Base-by-base conservation (phyloP, 2,329 filamentous ascomycete species). In the Cladorrhinum sp. region DNA sequence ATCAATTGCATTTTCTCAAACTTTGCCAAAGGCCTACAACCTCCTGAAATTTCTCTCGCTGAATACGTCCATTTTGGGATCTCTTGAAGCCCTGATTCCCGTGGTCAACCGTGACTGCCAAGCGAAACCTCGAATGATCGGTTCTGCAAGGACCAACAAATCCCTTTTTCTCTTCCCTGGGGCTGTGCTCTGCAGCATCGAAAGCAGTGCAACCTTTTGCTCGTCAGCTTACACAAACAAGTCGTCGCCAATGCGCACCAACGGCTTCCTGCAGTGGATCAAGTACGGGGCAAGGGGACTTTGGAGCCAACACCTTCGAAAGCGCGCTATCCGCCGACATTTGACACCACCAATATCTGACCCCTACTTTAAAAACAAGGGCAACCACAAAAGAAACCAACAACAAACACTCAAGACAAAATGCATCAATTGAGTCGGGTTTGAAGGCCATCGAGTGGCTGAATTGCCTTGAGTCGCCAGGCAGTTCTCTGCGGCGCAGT, bases 401-500 rank as follows among this genome's bases (percentile, higher is more conserved):
- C 41, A 18, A 22, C 2, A 45, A 12, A 5, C 3, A 24, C n/a
- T 36, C 8, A 36, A 41, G 41, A 55, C 52, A 41, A n/a, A n/a
- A 25, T 55, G 32, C 32, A 41, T 45, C 52, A 41, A 55, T 24
- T 24, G 24, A 38, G 29, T 23, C 32, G 18, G 24, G 32, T 55
- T 55, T 24, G 52, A 24, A 55, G 52, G 4, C 29, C 8, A 41
- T 36, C 32, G 52, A 55, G 25, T 55, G 52, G 52, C 22, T 45
- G 41, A 22, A 45, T 18, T 45, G 29, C 13, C 32, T 12, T 25
- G 32, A 10, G 9, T 41, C 52, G 27, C 38, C 52, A 55, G 51
- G 60, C 32, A 60, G 60, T 16, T 59, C 53, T 48, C 54, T 22
- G 45, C 52, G 29, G 61, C 61, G 53, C 27, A 54, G 13, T 55